phyloP scores from a whole-genome alignment of 352 stramenopile genomes.

The Phytophthora foliorum region DNA sequence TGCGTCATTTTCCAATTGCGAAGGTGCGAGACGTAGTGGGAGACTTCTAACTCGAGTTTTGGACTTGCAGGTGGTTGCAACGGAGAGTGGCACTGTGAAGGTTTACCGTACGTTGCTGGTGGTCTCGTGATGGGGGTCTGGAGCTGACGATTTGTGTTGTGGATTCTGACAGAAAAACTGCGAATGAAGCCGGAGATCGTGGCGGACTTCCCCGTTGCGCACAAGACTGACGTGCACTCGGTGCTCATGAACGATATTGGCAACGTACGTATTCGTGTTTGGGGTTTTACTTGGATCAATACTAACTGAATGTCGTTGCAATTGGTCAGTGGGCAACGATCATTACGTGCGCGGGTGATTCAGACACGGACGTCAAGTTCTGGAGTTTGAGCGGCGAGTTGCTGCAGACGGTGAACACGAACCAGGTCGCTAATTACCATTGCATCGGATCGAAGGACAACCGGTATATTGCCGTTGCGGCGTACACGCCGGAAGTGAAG shows the following conservation, averaged over 20 bases:
- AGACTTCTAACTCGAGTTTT: background rate
- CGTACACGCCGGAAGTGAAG: constrained; percentile 86
- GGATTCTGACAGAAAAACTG: constrained; percentile 68
- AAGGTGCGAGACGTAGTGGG: background rate
- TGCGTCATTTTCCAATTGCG: constrained; percentile 13
- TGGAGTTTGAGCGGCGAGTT: constrained; percentile 75
- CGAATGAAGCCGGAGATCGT: constrained; percentile 78
- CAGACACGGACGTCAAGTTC: constrained; percentile 88
- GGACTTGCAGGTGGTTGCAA: constrained; percentile 58
- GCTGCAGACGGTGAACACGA: constrained; percentile 81
- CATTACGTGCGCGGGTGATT: constrained; percentile 72
- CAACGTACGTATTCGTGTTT: constrained; percentile 38
- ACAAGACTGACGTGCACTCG: constrained; percentile 85
- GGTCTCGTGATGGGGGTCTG: background rate
- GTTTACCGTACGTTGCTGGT: constrained; percentile 65
- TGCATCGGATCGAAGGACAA: constrained; percentile 86
- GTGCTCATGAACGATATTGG: constrained; percentile 88
- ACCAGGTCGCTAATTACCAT: constrained; percentile 87
- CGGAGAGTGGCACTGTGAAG: constrained; percentile 73
- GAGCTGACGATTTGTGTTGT: constrained; percentile 7
- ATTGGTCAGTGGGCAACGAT: constrained; percentile 72
- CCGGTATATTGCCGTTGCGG: constrained; percentile 80
- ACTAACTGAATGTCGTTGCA: constrained; percentile 16
- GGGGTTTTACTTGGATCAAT: background rate
- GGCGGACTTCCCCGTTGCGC: constrained; percentile 62